Percentiles rank a stretch among this genome's conserved stretches.
These are phyloP conservation scores for Ogataea siamensis DNA, from an alignment of 805 yeast species.

Conservation along the genomic window DNA sequence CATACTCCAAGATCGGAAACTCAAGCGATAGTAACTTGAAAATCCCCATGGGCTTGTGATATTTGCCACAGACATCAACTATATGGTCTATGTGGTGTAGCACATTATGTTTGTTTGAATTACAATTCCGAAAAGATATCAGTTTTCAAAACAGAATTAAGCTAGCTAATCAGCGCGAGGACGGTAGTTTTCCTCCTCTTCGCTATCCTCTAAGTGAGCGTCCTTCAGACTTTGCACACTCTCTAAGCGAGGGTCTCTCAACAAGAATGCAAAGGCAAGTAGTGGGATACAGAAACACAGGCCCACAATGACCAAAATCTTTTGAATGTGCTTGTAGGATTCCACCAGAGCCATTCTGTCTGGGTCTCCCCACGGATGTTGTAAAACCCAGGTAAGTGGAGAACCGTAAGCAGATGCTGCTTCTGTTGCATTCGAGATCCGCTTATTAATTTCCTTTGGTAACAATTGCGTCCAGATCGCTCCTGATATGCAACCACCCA, in stretches of 20 bases:
- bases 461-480: constrained; percentile 68
- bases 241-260: constrained; percentile 42
- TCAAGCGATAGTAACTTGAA: too few relatives aligned
- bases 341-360: constrained; percentile 55
- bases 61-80: too few relatives aligned
- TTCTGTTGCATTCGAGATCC: constrained; percentile 38
- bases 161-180: too few relatives aligned
- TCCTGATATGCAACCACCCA: constrained; percentile 64
- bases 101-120: too few relatives aligned
- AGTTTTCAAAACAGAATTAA: too few relatives aligned
- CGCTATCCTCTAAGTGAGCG: constrained; percentile 3
- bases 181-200: constrained; percentile 4
- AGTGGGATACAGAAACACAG: constrained; percentile 53
- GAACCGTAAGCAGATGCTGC: constrained; percentile 48
- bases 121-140: too few relatives aligned
- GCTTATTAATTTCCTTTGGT: constrained; percentile 41
- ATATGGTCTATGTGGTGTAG: too few relatives aligned
- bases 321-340: constrained; percentile 60
- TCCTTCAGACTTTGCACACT: constrained; percentile 22
- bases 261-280: constrained; percentile 43
- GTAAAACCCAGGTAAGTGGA: constrained; percentile 49
- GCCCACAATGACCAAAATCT: constrained; percentile 55
- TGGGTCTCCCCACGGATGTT: constrained; percentile 61
- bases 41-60: too few relatives aligned
- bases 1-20: too few relatives aligned